Conservation (phyloP, 2,329 filamentous ascomycete species). For the Hymenoscyphus albidus region DNA sequence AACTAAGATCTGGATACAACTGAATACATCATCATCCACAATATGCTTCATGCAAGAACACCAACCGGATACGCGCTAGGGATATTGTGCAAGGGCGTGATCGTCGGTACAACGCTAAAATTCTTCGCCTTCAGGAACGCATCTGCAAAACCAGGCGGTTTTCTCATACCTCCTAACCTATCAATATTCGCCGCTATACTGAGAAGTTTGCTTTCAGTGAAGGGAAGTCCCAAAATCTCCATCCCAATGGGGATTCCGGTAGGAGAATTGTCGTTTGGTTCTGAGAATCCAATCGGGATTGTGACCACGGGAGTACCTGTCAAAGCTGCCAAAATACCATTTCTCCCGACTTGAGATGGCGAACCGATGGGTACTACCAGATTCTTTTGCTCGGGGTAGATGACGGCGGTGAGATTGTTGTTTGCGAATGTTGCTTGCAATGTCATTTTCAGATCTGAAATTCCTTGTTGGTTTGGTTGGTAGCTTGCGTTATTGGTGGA, state of each 20-base stretch:
- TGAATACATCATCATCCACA: background rate
- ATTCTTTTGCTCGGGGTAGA: conserved; percentile 63
- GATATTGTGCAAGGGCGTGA: conserved; percentile 43
- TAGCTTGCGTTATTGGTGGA: conserved; percentile 52
- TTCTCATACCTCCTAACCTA: conserved; percentile 43
- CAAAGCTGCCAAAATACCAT: conserved; percentile 41
- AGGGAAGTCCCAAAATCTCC: conserved; percentile 57
- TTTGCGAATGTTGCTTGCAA: conserved; percentile 48
- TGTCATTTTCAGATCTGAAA: conserved; percentile 48
- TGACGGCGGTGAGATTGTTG: conserved; percentile 51
- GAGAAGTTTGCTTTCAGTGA: conserved; percentile 51
- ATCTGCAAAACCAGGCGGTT: conserved; percentile 44
- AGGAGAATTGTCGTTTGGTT: conserved; percentile 45
- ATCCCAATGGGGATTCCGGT: conserved; percentile 60
- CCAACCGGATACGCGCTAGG: conserved; percentile 47
- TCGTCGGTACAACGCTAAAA: conserved; percentile 43
- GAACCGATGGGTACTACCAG: conserved; percentile 57
- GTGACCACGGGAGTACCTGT: conserved; percentile 42
- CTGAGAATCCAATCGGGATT: conserved; percentile 51
- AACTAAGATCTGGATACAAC: background rate
- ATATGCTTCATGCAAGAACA: conserved; percentile 3
- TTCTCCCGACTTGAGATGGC: conserved; percentile 55
- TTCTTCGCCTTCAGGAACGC: conserved; percentile 37
- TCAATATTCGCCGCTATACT: conserved; percentile 50
- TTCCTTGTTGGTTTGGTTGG: conserved; percentile 42